A percentile compares a stretch with the other conserved stretches of the same genome.
Evolutionary conservation across 78 protist genomes (phyloP).

Genomic region (Protostelium mycophagum): DNA sequence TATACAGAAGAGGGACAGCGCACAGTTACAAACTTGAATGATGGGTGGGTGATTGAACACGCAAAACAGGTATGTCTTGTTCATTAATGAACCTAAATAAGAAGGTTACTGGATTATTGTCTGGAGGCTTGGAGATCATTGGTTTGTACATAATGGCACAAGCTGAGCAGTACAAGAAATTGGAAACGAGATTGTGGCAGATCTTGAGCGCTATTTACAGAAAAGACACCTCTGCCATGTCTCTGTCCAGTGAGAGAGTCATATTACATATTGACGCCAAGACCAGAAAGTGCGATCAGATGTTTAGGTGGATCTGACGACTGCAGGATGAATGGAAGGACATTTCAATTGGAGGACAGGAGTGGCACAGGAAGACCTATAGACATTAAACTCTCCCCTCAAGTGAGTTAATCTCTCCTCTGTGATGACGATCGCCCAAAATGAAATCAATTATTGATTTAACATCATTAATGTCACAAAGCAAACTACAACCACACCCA

Average conservation of each 20-base stretch:
- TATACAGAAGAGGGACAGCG: no score
- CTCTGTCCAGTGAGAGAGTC: neutral
- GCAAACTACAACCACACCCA: no score
- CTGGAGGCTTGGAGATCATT: neutral
- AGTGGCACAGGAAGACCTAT: no score
- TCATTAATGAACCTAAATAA: no score
- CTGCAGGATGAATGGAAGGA: neutral
- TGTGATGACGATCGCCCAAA: no score
- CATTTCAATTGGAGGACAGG: neutral
- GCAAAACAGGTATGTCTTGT: neutral
- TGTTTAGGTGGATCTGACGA: neutral
- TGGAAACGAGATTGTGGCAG: neutral
- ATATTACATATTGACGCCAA: neutral
- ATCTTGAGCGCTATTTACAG: neutral
- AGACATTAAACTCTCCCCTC: no score
- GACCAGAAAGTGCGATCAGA: neutral
- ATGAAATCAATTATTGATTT: no score
- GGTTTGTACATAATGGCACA: neutral
- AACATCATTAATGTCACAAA: no score
- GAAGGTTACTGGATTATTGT: neutral
- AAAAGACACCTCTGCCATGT: neutral
- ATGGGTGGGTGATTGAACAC: neutral
- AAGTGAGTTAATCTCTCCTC: no score
- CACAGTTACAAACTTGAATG: neutral
- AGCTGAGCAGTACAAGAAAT: neutral